phyloP scores from a whole-genome alignment of 169 alveolate genomes.

The Plasmodium gallinaceum region DNA sequence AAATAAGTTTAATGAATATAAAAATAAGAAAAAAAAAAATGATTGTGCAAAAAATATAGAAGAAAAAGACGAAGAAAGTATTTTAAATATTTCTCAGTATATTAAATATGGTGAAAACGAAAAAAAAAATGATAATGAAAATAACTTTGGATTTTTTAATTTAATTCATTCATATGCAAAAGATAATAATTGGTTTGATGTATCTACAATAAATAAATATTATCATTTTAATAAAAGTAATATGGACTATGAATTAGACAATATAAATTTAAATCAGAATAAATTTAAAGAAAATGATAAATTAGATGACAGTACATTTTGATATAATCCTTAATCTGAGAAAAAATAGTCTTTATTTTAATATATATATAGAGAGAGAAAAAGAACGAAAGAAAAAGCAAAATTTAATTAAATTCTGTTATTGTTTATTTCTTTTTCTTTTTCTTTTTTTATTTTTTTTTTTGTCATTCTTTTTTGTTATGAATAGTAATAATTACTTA shows the following conservation, averaged over 20 bases:
- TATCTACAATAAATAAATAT: conserved; percentile 53
- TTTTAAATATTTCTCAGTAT: conserved; percentile 49
- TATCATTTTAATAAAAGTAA: conserved; percentile 44
- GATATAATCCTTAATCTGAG: neutral
- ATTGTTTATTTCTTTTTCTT: neutral
- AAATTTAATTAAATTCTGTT: neutral
- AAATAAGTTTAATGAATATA: neutral
- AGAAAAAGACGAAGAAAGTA: conserved; percentile 8
- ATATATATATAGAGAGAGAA: too few relatives aligned
- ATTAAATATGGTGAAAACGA: conserved; percentile 29
- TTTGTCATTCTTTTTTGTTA: too few relatives aligned
- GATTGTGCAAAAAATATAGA: neutral
- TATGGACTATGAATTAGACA: conserved; percentile 38
- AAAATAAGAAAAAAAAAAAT: conserved; percentile 6
- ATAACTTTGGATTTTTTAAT: conserved; percentile 31
- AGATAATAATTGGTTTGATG: conserved; percentile 76
- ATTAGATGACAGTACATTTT: conserved; percentile 1
- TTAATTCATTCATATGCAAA: conserved; percentile 66
- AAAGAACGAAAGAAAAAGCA: neutral
- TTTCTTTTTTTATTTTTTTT: too few relatives aligned
- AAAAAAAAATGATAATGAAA: conserved; percentile 6
- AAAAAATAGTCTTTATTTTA: neutral
- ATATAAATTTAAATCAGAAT: conserved; percentile 19
- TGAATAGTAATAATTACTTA: too few relatives aligned
- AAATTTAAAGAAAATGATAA: neutral